These are phyloP conservation scores for Puccinellia tenuiflora DNA, from an alignment of 176 grass and related monocot genomes.

Conservation along the genomic window DNA sequence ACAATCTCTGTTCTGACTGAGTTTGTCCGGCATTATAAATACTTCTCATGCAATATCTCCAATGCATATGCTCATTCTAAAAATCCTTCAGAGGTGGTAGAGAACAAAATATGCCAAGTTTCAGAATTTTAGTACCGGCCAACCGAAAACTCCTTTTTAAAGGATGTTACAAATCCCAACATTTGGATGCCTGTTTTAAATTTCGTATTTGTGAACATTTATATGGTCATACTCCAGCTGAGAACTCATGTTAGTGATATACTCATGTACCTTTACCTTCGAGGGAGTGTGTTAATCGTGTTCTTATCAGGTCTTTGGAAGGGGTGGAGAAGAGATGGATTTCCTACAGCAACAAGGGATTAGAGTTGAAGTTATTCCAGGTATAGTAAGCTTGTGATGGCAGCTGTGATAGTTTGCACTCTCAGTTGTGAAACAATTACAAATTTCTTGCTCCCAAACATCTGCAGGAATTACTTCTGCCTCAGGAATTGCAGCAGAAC, in stretches of 20 bases:
- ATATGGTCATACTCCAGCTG: not conserved
- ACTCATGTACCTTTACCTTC: not conserved
- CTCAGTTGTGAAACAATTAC: not conserved
- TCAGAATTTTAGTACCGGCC: not conserved
- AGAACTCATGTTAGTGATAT: not conserved
- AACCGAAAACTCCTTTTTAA: not conserved
- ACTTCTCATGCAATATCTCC: not conserved
- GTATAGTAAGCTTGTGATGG: slow-evolving; percentile 24
- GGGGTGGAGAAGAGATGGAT: slow-evolving; percentile 99
- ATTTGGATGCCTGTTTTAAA: not conserved
- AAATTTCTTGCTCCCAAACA: not conserved
- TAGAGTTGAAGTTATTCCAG: slow-evolving; percentile 90
- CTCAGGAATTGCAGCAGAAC: slow-evolving; percentile 89
- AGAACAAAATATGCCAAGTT: not conserved
- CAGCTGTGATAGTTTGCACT: not conserved
- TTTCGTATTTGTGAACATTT: not conserved
- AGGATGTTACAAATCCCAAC: not conserved
- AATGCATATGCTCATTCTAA: not conserved
- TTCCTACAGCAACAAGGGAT: slow-evolving; percentile 95
- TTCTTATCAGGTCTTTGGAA: slow-evolving; percentile 76
- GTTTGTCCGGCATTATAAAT: not conserved
- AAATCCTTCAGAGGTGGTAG: not conserved
- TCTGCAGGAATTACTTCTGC: slow-evolving; percentile 90
- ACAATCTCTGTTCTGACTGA: not conserved
- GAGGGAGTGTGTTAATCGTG: not conserved